phyloP scores from a whole-genome alignment of 2,329 filamentous ascomycete species.

The Colletotrichum sp. region DNA sequence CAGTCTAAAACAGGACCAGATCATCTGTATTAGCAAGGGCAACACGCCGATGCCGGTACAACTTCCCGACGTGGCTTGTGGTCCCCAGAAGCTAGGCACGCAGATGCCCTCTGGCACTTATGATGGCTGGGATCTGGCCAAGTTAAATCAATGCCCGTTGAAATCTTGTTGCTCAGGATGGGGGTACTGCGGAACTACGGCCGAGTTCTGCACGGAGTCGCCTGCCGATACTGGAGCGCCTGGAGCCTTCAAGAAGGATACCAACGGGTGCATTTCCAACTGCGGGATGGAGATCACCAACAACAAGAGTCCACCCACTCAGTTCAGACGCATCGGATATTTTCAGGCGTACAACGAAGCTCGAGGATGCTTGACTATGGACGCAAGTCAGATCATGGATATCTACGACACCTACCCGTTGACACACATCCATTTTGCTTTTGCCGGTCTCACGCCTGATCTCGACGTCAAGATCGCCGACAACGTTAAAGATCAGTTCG shows the following conservation, averaged over 20 bases:
- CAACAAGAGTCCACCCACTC: neutral
- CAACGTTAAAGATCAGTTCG: constrained; percentile 27
- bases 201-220: neutral
- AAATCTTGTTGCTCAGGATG: constrained; percentile 43
- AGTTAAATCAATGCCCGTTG: constrained; percentile 52
- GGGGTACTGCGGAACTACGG: constrained; percentile 4
- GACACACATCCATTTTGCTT: constrained; percentile 42
- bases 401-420: constrained; percentile 15
- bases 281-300: constrained; percentile 39
- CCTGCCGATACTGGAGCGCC: neutral
- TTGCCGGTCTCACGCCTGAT: constrained; percentile 23
- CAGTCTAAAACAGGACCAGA: neutral
- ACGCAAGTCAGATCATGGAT: constrained; percentile 11
- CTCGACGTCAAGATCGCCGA: neutral
- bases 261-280: constrained; percentile 44
- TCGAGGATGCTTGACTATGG: neutral
- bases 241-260: neutral
- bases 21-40: constrained; percentile 27
- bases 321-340: neutral
- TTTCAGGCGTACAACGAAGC: neutral
- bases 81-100: constrained; percentile 48
- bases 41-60: constrained; percentile 24
- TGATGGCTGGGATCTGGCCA: constrained; percentile 35
- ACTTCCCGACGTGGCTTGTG: constrained; percentile 34
- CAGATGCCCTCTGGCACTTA: constrained; percentile 25